Evolutionary conservation across 2,329 filamentous ascomycete genomes (phyloP).

Genomic region (Venturia carpophila): DNA sequence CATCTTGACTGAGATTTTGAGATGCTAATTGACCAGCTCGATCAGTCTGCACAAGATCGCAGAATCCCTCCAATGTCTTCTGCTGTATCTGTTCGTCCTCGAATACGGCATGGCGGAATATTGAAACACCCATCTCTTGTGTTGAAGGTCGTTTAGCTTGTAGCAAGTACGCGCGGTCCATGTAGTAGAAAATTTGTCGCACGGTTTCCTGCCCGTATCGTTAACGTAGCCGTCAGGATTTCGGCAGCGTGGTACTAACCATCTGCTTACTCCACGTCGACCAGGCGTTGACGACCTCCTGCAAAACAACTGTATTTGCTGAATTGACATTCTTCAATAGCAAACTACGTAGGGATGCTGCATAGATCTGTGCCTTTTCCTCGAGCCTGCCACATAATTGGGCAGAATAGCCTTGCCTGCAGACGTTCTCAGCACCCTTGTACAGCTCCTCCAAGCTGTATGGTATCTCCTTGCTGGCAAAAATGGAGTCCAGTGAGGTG

Average conservation of each 20-base stretch:
- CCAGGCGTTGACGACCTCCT: constrained; percentile 58
- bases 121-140: constrained; percentile 68
- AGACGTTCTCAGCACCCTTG: constrained; percentile 84
- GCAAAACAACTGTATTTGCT: constrained; percentile 56
- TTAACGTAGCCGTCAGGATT: constrained; percentile 16
- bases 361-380: constrained; percentile 50
- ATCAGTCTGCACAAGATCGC: constrained; percentile 66
- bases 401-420: constrained; percentile 65
- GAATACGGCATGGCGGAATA: constrained; percentile 62
- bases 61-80: constrained; percentile 61
- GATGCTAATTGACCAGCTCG: constrained; percentile 50
- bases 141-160: constrained; percentile 62
- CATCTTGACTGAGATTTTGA: constrained; percentile 32
- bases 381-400: constrained; percentile 61
- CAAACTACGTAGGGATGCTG: not conserved
- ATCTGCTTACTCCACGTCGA: constrained; percentile 68
- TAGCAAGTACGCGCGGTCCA: constrained; percentile 83
- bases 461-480: constrained; percentile 50
- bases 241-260: constrained; percentile 41
- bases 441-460: constrained; percentile 72
- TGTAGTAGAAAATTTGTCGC: constrained; percentile 84
- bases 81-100: constrained; percentile 44
- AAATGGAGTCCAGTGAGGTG: constrained; percentile 64
- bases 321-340: constrained; percentile 34
- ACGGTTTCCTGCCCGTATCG: constrained; percentile 55